Percentiles rank a stretch among this genome's conserved stretches.
phyloP scores from a whole-genome alignment of 306 rosid species.

The Dicorynia guianensis region DNA sequence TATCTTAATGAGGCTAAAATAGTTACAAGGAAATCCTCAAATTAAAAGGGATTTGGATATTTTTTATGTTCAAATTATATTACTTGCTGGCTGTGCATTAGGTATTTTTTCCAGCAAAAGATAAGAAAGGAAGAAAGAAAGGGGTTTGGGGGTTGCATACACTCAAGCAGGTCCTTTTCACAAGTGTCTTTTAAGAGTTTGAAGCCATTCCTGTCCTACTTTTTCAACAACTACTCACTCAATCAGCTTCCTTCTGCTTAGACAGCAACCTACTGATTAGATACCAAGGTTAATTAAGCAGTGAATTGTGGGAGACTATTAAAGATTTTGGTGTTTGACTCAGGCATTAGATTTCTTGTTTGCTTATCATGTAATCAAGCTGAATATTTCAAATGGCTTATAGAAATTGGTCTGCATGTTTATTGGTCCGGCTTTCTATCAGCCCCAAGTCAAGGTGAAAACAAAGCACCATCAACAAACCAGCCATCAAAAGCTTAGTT shows the following conservation, averaged over 20 bases:
- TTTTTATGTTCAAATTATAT: no score
- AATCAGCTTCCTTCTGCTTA: constrained; percentile 37
- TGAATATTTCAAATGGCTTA: constrained; percentile 23
- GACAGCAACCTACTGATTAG: constrained; percentile 51
- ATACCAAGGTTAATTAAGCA: constrained; percentile 36
- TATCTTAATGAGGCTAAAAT: no score
- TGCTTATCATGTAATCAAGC: constrained; percentile 46
- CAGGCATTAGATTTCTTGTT: constrained; percentile 31
- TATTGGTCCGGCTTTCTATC: constrained; percentile 53
- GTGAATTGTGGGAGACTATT: constrained; percentile 46
- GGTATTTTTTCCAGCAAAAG: no score
- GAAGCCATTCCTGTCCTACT: constrained; percentile 29
- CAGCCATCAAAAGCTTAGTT: constrained; percentile 52
- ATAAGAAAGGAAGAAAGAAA: no score
- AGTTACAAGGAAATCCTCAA: no score
- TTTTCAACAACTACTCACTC: constrained; percentile 33
- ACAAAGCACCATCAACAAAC: constrained; percentile 48
- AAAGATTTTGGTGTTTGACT: constrained; percentile 53
- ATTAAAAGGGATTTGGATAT: no score
- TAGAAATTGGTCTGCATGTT: constrained; percentile 41
- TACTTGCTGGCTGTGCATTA: no score
- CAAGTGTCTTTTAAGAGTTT: constrained; percentile 12
- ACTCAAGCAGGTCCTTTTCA: no score
- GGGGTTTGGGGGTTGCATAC: no score
- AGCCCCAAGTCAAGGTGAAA: constrained; percentile 50